Evolutionary conservation across 2,329 filamentous ascomycete species (phyloP), one percentile per base, ranked within the genome.

Genomic region (Westerdykella aurantiaca): DNA sequence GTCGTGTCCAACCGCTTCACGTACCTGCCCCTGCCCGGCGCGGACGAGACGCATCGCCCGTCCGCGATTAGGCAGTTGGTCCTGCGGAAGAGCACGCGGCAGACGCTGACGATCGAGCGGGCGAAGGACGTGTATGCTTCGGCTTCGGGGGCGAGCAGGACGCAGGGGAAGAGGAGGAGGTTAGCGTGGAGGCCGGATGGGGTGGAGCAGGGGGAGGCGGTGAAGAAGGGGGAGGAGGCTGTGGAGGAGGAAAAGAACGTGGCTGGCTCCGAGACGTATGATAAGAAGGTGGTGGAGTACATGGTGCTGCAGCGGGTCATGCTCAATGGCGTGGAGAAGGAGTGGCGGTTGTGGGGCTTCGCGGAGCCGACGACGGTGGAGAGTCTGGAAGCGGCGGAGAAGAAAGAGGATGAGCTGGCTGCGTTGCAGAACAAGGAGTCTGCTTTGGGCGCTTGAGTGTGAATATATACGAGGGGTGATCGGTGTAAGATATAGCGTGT

Each of bases 321-420:
- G 16, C 77, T 70, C 37, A 48, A 55, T 2, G 72, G 71, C 29
- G 60, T 70, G 57, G 62, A 72, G 44, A 67, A 63, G 22, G 69
- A 73, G 2, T 88, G 84, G 84, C 73, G 71, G 59, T 64, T 86
- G 40, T 84, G 82, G 77, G 83, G 84, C 12, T 83, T 79, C 16
- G 69, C 79, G 23, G 63, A 74, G 34, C 74, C 78, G 53, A 80
- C 76, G 31, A 64, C 56, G 22, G 50, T 51, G 4, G 49, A 52
- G 38, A 49, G 35, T 12, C 49, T 64, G 18, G 41, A 49, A 35
- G 46, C 50, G 34, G 55, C 60, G 13, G 57, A 60, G 34, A 39
- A 43, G 40, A 56, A 58, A 25, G 57, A 54, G 51, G 48, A 43
- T 18, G 45, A 50, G 39, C 16, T 61, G 34, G 39, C 25, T 4